Evolutionary conservation across 2,329 filamentous ascomycete genomes (phyloP), one percentile per base, ranked within the genome.

Genomic region (Scedosporium aurantiacum): DNA sequence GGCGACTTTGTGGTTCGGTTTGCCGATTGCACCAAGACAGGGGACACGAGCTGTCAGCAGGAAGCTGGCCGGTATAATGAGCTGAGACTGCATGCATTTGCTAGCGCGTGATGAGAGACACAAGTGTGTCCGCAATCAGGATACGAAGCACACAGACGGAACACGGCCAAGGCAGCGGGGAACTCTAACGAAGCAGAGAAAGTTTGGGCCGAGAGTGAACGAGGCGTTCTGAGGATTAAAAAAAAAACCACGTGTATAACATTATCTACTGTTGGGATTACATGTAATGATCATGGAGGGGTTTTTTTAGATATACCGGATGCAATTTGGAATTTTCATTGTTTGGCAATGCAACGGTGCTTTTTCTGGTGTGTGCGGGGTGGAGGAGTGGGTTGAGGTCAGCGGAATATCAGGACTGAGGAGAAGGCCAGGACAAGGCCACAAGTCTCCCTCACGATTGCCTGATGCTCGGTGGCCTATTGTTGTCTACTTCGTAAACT

Each of bases 1-100:
- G 93, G 91, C 37, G 92, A 97, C 70, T 86, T 97, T 62, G 81
- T 95, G 1, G 84, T 95, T 64, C 84, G 87, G 63, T 90, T 97
- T 68, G 78, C 84, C 23, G 86, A 84, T 60, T 99, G 94, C 73
- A 81, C 84, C 43, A 79, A 80, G 57, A 68, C 70, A 3, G 78
- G 77, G 10, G 74, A 77, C 43, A 76, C 83, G 58, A 84, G 82
- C 65, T 97, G 94, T 72, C 84, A 60, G 18, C 45, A 55, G 21
- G 45, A 60, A 21, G 58, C 45, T n/a, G 27, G 23, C 7, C 58
- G 58, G 18, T 60, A 40, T 25, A 60, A 27, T 18, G 58, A 60
- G 18, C 58, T 25, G 14, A 54, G 58, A 47, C 58, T 45, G 21
- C 37, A 55, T 32, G 58, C 58, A 10, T 60, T 60, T n/a, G 47